Base-by-base conservation (phyloP, 306 rosid species). In the Dryas drummondii region DNA sequence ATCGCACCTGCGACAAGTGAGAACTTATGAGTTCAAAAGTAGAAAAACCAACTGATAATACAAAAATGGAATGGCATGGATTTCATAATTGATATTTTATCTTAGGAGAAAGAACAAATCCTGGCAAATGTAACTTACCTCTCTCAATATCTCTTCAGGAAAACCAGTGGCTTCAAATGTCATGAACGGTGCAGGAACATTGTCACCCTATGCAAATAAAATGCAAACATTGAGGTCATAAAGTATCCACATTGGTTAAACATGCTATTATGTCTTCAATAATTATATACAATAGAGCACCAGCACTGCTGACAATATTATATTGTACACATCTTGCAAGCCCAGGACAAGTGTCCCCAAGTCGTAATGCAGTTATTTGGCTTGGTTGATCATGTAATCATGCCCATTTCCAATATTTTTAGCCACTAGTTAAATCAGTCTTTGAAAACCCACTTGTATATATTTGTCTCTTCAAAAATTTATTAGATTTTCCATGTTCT, bases 1-100 rank as follows among this genome's bases (percentile, higher is more conserved):
- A 96, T 96, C 99, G 99, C 98, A 96, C 97, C 99, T 96, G 99
- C 99, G 97, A 96, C 96, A 94, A 94, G 96, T 77, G 92, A 93
- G 84, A 88, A 85, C 82, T 87, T 45, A 88, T 88, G 84, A 92
- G 97, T 90, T 90, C 79, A 84, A 83, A 90, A 84, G 81, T 79
- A 78, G 80, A 46, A 77, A 73, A 82, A 71, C 68, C 66, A 62
- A 74, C 49, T 55, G 37, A 60, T 27, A 47, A 49, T n/a, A 51
- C 44, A 61, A 14, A 69, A 19, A 51, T 40, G 47, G 57, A 84
- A 86, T 63, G 73, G 66, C 82, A 77, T 54, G 72, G 82, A 80
- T 71, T 85, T 75, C 81, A 70, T 72, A 68, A 77, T 81, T 79
- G 37, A 65, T 69, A 78, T 71, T 74, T 51, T 60, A 54, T 72